Percentiles rank a stretch among this genome's conserved stretches.
phyloP scores from a whole-genome alignment of 768 basidiomycete species.

The Mycena polygramma region DNA sequence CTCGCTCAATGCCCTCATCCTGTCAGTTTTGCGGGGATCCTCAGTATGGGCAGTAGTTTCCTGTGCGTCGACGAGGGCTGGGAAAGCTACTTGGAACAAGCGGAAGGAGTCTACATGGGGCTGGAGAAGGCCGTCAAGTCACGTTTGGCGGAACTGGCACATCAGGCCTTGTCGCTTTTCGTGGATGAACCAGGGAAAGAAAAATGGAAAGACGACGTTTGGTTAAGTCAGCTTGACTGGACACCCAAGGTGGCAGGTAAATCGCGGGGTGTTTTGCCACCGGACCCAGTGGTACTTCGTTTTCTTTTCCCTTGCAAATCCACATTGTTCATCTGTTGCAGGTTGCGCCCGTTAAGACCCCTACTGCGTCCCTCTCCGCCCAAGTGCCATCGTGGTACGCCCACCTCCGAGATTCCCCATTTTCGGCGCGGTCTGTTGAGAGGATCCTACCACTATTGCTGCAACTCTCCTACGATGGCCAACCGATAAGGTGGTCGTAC shows the following conservation, averaged over 20 bases:
- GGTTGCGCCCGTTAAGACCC: neutral
- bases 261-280: conserved; percentile 68
- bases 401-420: conserved; percentile 58
- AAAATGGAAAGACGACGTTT: conserved; percentile 79
- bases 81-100: conserved; percentile 84
- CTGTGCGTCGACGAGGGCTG: conserved; percentile 92
- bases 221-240: conserved; percentile 96
- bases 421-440: conserved; percentile 57
- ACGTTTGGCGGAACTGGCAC: conserved; percentile 78
- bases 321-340: conserved; percentile 1
- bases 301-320: neutral
- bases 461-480: conserved; percentile 68
- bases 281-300: conserved; percentile 40
- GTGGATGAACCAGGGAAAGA: conserved; percentile 50
- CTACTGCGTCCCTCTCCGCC: conserved; percentile 5
- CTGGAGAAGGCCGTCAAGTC: conserved; percentile 73
- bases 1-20: conserved; percentile 89
- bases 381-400: conserved; percentile 71
- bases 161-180: conserved; percentile 62
- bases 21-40: conserved; percentile 90
- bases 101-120: conserved; percentile 81
- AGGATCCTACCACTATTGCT: conserved; percentile 79
- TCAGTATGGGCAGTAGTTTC: conserved; percentile 93
- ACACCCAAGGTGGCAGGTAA: conserved; percentile 84
- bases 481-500: conserved; percentile 67